Percentiles rank a stretch among this genome's conserved stretches.
Conservation (phyloP, 1,284 basidiomycete species). For the Cryptococcus wingfieldii region DNA sequence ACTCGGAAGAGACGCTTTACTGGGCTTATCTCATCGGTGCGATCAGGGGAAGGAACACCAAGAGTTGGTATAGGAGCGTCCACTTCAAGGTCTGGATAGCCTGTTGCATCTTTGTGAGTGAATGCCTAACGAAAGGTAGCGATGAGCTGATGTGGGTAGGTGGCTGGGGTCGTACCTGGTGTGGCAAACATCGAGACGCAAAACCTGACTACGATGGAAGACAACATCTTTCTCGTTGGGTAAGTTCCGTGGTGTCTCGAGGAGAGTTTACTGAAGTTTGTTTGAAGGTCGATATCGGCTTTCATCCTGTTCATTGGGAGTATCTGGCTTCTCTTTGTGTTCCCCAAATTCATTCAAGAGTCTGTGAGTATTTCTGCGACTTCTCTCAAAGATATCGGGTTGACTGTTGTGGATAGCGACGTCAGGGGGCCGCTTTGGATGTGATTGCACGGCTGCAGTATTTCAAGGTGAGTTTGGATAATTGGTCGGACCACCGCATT, state of each 20-base stretch:
- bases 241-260: constrained; percentile 9
- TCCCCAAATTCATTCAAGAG: constrained; percentile 25
- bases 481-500: no score
- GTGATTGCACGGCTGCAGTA: constrained; percentile 32
- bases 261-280: background rate
- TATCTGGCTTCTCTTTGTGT: constrained; percentile 23
- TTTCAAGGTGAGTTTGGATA: constrained; percentile 20
- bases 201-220: constrained; percentile 23
- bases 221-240: constrained; percentile 31
- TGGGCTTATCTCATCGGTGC: constrained; percentile 34
- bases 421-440: constrained; percentile 36
- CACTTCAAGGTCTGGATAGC: constrained; percentile 33
- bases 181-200: constrained; percentile 20
- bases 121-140: background rate
- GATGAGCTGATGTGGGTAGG: constrained; percentile 1
- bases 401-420: constrained; percentile 10
- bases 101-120: constrained; percentile 11
- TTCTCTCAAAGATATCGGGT: background rate
- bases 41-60: constrained; percentile 19
- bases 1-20: constrained; percentile 38
- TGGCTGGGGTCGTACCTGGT: constrained; percentile 9
- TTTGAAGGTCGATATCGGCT: constrained; percentile 15
- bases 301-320: constrained; percentile 14
- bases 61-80: constrained; percentile 26
- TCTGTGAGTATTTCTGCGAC: constrained; percentile 13